Evolutionary conservation across 139 green algal genomes (phyloP).

Genomic region (Zygnema circumcarinatum): DNA sequence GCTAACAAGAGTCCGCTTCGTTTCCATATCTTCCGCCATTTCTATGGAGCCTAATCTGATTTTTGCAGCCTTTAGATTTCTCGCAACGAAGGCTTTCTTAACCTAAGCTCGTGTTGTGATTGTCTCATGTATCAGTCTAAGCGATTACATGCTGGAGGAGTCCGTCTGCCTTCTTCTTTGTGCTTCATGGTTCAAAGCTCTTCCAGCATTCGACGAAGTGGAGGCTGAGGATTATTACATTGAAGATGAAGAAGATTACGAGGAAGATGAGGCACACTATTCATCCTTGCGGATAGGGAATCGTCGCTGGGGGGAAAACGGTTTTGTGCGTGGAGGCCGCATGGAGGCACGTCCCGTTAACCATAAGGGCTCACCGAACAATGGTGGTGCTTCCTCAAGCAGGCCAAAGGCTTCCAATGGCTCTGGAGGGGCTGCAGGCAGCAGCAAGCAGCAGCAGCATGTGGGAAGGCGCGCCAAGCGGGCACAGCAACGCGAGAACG

Average conservation of each 20-base stretch:
- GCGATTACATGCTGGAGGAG: constrained; percentile 80
- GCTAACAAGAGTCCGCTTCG: background rate
- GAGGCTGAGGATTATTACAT: constrained; percentile 56
- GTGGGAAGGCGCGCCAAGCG: constrained; percentile 35
- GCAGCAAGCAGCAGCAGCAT: background rate
- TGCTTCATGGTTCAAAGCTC: constrained; percentile 78
- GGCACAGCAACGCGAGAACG: constrained; percentile 17
- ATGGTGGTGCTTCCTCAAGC: constrained; percentile 5
- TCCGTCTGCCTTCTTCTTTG: constrained; percentile 80
- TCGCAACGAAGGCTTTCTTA: no score
- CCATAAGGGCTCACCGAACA: background rate
- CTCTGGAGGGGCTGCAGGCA: background rate
- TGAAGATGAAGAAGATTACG: constrained; percentile 53
- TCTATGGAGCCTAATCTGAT: background rate
- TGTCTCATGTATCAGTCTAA: no score
- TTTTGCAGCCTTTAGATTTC: no score
- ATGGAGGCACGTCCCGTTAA: constrained; percentile 40
- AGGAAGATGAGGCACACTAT: constrained; percentile 74
- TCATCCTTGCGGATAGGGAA: constrained; percentile 80
- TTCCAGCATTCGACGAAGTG: constrained; percentile 58
- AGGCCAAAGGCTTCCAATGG: background rate
- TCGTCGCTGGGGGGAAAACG: constrained; percentile 77
- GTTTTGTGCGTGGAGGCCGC: constrained; percentile 68
- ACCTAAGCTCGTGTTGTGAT: no score
- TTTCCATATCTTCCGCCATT: background rate